A percentile compares a stretch with the other conserved stretches of the same genome.
phyloP scores from a whole-genome alignment of 176 grass and related monocot species.

The Chrysopogon serrulatus region DNA sequence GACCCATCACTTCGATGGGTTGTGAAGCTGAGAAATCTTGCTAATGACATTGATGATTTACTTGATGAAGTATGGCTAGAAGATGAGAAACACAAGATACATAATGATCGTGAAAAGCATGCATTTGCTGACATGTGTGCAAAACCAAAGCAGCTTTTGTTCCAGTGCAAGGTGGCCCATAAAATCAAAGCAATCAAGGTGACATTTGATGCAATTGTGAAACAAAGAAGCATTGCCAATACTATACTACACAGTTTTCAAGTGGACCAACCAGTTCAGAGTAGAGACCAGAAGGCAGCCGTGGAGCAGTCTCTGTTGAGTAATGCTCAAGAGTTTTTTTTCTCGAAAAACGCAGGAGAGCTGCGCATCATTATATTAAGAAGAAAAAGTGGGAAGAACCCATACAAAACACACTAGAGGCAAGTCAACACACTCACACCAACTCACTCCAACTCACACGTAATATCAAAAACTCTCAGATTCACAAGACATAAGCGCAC shows the following conservation, averaged over 20 bases:
- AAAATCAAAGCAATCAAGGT: neutral
- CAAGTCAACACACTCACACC: no score
- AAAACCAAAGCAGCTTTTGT: neutral
- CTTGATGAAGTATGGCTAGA: neutral
- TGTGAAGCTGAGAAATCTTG: neutral
- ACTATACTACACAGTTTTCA: neutral
- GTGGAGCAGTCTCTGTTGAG: neutral
- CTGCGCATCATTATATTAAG: no score
- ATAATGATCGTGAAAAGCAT: no score
- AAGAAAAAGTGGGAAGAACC: no score
- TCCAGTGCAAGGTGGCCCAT: neutral
- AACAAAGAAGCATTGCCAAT: neutral
- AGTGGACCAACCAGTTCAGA: neutral
- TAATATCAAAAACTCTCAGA: no score
- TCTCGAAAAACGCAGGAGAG: no score
- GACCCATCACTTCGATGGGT: neutral
- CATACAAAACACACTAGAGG: no score
- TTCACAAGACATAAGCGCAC: no score
- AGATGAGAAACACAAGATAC: neutral
- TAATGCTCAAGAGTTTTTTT: slow-evolving; percentile 2
- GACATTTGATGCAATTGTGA: neutral
- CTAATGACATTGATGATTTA: neutral
- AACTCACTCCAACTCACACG: no score
- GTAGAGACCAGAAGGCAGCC: neutral
- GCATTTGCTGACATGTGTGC: neutral